These are phyloP conservation scores for Tuber melanosporum DNA, from an alignment of 495 filamentous ascomycete species.

Conservation along the genomic window DNA sequence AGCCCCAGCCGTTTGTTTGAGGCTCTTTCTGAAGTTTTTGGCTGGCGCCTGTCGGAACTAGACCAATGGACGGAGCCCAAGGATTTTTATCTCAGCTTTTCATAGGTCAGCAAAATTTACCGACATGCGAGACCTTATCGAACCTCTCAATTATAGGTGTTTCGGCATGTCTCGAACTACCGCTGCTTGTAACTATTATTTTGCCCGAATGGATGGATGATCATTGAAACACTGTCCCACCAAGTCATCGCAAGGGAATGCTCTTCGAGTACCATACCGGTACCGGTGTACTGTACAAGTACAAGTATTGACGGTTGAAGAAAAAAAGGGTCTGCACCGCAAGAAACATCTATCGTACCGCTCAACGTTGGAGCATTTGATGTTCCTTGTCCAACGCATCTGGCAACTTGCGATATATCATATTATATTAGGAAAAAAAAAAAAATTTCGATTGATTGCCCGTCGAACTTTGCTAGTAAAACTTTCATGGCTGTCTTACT, in stretches of 20 bases:
- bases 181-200: not conserved
- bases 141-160: not conserved
- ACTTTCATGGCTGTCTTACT: not conserved
- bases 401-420: not conserved
- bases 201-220: not conserved
- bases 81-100: not conserved
- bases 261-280: not conserved
- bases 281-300: not conserved
- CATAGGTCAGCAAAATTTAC: not conserved
- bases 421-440: not conserved
- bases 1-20: not conserved
- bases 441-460: not conserved
- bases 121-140: not conserved
- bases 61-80: not conserved
- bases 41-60: not conserved
- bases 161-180: not conserved
- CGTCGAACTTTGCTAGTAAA: not conserved
- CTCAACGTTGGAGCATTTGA: not conserved
- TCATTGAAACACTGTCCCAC: conserved; percentile 1
- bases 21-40: not conserved
- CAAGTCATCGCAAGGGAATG: not conserved
- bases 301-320: not conserved
- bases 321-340: not conserved
- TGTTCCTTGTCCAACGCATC: not conserved
- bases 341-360: not conserved